Conservation (phyloP, 1,284 basidiomycete species). For the Chalciporus sp. region DNA sequence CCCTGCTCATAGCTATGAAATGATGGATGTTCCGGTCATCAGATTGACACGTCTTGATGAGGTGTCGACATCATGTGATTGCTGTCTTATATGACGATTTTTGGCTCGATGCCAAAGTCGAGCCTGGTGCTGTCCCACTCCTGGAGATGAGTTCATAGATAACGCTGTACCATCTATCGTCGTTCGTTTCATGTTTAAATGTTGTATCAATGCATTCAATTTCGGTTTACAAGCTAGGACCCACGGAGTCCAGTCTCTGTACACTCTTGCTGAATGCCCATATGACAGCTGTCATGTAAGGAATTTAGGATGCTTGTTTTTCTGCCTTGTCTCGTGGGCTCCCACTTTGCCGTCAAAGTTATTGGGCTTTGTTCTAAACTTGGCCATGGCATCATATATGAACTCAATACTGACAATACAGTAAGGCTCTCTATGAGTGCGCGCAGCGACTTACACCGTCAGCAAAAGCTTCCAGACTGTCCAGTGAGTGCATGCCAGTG, state of each 20-base stretch:
- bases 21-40: not conserved
- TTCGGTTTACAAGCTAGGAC: no score
- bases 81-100: not conserved
- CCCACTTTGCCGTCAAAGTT: not conserved
- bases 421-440: not conserved
- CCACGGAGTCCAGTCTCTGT: no score
- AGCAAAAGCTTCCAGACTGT: not conserved
- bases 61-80: not conserved
- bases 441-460: not conserved
- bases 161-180: not conserved
- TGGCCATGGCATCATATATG: not conserved
- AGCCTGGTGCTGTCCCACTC: not conserved
- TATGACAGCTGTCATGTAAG: no score
- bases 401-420: no score
- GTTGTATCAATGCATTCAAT: not conserved
- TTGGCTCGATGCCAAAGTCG: not conserved
- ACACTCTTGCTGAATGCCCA: no score
- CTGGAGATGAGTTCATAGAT: not conserved
- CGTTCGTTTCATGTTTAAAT: not conserved
- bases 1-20: not conserved
- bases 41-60: conserved; percentile 9
- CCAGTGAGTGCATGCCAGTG: no score
- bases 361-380: not conserved
- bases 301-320: no score
- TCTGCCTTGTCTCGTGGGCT: no score